phyloP scores from a whole-genome alignment of 2,329 filamentous ascomycete genomes.

The Pseudopyricularia javanii region DNA sequence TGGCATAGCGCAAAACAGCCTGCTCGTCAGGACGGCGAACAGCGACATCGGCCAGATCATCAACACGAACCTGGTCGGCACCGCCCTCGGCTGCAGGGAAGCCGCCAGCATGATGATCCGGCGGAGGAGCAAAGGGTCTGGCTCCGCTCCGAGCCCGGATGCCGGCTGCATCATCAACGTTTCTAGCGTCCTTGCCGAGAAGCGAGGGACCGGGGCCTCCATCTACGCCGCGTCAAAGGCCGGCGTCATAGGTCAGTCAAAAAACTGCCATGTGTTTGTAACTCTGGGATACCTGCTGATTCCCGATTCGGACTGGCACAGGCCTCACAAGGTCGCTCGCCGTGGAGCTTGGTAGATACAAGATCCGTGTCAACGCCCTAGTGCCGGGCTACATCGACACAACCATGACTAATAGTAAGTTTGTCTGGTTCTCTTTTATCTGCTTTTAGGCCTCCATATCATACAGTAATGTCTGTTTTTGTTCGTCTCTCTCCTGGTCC shows the following conservation, averaged over 20 bases:
- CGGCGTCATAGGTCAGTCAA: conserved; percentile 51
- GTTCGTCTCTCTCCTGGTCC: not conserved
- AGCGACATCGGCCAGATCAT: conserved; percentile 44
- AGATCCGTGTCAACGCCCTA: conserved; percentile 67
- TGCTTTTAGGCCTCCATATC: not conserved
- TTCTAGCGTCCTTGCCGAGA: conserved; percentile 59
- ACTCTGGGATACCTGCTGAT: not conserved
- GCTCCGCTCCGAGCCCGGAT: not conserved
- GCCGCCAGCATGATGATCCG: conserved; percentile 13
- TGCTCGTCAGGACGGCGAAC: conserved; percentile 44
- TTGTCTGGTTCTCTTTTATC: conserved; percentile 4
- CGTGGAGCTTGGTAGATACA: conserved; percentile 44
- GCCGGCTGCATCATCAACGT: conserved; percentile 68
- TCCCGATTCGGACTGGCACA: conserved; percentile 14
- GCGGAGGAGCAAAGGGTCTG: not conserved
- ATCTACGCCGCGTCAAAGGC: conserved; percentile 74
- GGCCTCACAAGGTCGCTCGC: conserved; percentile 58
- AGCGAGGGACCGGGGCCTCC: conserved; percentile 55
- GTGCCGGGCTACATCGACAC: conserved; percentile 76
- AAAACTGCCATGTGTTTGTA: not conserved
- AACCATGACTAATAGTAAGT: conserved; percentile 62
- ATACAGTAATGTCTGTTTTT: not conserved
- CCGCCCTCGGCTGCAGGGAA: conserved; percentile 48
- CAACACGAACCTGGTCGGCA: conserved; percentile 56
- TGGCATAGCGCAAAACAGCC: conserved; percentile 53